A percentile compares a stretch with the other conserved stretches of the same genome.
phyloP scores from a whole-genome alignment of 257 asterid species.

The Linaria vulgaris region DNA sequence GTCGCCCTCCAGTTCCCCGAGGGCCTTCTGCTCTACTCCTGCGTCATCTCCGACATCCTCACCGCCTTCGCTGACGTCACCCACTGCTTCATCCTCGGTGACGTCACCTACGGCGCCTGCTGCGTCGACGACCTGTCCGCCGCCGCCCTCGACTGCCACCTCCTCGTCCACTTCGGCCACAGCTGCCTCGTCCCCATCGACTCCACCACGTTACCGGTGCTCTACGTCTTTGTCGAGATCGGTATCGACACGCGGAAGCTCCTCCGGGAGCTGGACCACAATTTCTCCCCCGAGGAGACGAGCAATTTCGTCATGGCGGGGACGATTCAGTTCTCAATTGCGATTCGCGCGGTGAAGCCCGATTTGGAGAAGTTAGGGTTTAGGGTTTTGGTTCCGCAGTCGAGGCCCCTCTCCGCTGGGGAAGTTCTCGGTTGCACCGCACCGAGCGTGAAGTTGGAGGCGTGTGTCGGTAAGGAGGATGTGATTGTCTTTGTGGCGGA shows the following conservation, averaged over 20 bases:
- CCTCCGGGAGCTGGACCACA: constrained; percentile 54
- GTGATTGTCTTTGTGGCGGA: constrained; percentile 84
- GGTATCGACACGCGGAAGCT: constrained; percentile 55
- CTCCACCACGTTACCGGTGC: constrained; percentile 67
- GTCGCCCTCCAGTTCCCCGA: constrained; percentile 96
- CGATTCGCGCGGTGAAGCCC: constrained; percentile 80
- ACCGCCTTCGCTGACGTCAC: constrained; percentile 69
- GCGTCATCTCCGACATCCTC: constrained; percentile 85
- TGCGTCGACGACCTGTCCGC: constrained; percentile 95
- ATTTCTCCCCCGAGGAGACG: constrained; percentile 48
- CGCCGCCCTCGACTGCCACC: constrained; percentile 76
- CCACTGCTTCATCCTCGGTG: constrained; percentile 87
- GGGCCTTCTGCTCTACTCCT: constrained; percentile 82
- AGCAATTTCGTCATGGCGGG: constrained; percentile 76
- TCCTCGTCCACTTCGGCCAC: constrained; percentile 91
- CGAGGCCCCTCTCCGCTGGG: constrained; percentile 95
- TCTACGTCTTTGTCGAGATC: constrained; percentile 84
- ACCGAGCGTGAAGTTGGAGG: constrained; percentile 52
- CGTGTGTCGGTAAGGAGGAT: constrained; percentile 31
- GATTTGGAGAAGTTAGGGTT: constrained; percentile 83
- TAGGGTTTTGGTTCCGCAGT: constrained; percentile 76
- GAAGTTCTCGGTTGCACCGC: constrained; percentile 98
- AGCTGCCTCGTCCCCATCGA: constrained; percentile 92
- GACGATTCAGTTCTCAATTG: constrained; percentile 79
- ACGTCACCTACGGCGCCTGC: constrained; percentile 96